Base-by-base conservation (phyloP, 176 grass and related monocot genomes). In the Eremochloa ophiuroides region DNA sequence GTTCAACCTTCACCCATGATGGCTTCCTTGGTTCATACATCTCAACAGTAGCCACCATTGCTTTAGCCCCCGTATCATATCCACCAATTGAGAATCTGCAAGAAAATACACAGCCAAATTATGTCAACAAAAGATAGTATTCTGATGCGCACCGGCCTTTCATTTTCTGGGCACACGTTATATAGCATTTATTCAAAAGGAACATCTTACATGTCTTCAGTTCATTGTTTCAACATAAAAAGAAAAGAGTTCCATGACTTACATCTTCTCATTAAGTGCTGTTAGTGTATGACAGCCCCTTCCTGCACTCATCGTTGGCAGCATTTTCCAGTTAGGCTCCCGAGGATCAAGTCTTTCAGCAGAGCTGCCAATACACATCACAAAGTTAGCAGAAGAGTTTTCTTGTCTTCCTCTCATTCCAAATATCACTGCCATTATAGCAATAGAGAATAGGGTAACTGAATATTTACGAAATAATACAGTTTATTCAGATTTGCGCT, bases 321-420 rank as follows among this genome's bases (percentile, higher is more conserved):
- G 79, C 40, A 43, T 74, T 59, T 85, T 94, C 95, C 95, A 97
- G 10, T 83, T 78, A 62, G 80, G 83, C 77, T 97, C 92, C 65
- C 95, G 82, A 69, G 88, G 85, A 86, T 97, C 95, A 74, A 89
- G 88, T 77, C 89, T 94, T 83, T 97, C 95, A 61, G 84, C 87
- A 88, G 90, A 94, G 33, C 94, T 97, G 85, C 46, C 77, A 76
- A 80, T 26, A 87, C 33, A 40, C 61, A 44, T 1, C 4, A 47
- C 40, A 67, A 44, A n/a, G 55, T 90, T 80, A 67, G 41, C 12
- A 80, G 23, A 65, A 74, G n/a, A 42, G 4, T 28, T 11, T 35
- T 33, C 42, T 31, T 12, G 40, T 1, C 1, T 31, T 20, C 31
- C 39, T 63, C 42, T 63, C 29, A 51, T 42, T 82, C 63, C n/a